These are phyloP conservation scores for Carex arenaria DNA, from an alignment of 202 grass and related monocot genomes.

Conservation along the genomic window DNA sequence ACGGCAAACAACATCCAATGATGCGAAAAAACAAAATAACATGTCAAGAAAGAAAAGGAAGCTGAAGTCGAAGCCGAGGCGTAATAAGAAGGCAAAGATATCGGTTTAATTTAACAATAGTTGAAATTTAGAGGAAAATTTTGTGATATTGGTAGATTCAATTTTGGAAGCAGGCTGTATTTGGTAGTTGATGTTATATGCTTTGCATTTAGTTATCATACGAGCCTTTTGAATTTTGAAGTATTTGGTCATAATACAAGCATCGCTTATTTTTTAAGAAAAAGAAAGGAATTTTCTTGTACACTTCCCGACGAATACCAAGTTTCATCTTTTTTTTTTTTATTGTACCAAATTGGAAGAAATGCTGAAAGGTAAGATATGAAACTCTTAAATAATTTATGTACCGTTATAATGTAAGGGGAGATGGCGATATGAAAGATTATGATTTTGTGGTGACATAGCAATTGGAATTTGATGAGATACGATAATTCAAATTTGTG, in stretches of 20 bases:
- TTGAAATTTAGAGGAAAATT: neutral
- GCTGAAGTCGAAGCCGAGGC: neutral
- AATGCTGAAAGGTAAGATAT: neutral
- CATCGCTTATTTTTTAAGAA: neutral
- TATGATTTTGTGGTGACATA: neutral
- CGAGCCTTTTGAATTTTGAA: neutral
- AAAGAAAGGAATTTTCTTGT: neutral
- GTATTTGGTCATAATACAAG: neutral
- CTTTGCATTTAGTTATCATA: neutral
- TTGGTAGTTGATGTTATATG: too few relatives aligned
- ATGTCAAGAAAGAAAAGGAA: constrained; percentile 17
- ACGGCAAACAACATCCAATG: constrained; percentile 30
- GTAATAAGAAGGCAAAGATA: constrained; percentile 18
- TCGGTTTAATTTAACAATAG: neutral
- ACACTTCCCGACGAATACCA: neutral
- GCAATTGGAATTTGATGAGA: neutral
- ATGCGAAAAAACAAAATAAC: constrained; percentile 35
- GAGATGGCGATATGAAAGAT: neutral
- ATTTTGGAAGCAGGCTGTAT: neutral
- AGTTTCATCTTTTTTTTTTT: neutral
- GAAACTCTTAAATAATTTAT: neutral
- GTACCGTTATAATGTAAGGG: neutral
- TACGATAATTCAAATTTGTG: neutral
- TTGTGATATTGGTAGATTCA: neutral
- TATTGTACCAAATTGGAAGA: neutral